Conservation (phyloP, 78 protist species). For the Mantamonas sphyraenae region DNA sequence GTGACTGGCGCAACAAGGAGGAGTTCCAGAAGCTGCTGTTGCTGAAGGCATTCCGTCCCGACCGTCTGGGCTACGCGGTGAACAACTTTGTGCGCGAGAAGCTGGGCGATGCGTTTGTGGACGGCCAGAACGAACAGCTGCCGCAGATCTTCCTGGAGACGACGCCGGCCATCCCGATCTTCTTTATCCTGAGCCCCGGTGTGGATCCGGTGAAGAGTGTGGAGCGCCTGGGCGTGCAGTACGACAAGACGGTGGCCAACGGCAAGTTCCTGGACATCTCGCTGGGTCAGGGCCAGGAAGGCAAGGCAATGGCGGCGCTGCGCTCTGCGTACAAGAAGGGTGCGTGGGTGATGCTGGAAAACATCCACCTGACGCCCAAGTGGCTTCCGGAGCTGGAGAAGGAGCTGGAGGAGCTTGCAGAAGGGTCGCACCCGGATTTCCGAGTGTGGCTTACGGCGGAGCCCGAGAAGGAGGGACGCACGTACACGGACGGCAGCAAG, state of each 20-base stretch:
- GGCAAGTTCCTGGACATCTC: constrained; percentile 49
- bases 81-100: constrained; percentile 26
- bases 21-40: constrained; percentile 44
- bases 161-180: constrained; percentile 43
- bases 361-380: constrained; percentile 63
- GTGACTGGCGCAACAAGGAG: constrained; percentile 67
- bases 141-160: constrained; percentile 36
- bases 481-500: neutral
- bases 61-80: constrained; percentile 64
- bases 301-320: constrained; percentile 51
- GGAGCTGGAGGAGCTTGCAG: constrained; percentile 29
- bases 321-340: constrained; percentile 23
- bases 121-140: constrained; percentile 11
- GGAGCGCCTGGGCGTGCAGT: constrained; percentile 41
- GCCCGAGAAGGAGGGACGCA: constrained; percentile 12
- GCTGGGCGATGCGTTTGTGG: constrained; percentile 46
- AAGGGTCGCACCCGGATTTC: constrained; percentile 26
- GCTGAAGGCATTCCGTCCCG: constrained; percentile 75
- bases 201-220: constrained; percentile 68
- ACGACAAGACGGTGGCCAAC: neutral
- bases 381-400: constrained; percentile 74
- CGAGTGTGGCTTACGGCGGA: constrained; percentile 75
- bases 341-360: constrained; percentile 77
- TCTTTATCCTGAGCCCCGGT: constrained; percentile 86
- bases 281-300: constrained; percentile 88